A percentile compares a stretch with the other conserved stretches of the same genome.
phyloP scores from a whole-genome alignment of 345 rosid species.

The Salix dunnii region DNA sequence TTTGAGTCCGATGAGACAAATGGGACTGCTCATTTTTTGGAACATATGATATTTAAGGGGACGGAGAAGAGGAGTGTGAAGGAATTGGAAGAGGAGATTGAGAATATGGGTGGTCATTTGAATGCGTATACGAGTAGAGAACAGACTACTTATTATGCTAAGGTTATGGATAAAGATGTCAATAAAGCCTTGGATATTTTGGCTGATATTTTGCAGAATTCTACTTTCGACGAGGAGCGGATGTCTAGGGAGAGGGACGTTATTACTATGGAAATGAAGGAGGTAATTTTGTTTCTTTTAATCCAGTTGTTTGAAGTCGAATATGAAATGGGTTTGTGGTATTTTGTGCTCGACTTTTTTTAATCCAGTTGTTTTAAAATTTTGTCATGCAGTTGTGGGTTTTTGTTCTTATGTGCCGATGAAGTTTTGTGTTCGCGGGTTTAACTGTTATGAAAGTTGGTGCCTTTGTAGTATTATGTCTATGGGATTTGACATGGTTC shows the following conservation, averaged over 20 bases:
- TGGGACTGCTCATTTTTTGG: conserved; percentile 92
- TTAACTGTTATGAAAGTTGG: background rate
- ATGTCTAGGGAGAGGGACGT: conserved; percentile 35
- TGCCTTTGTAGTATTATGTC: background rate
- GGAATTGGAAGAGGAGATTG: conserved; percentile 82
- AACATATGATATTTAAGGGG: conserved; percentile 98
- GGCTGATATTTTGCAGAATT: conserved; percentile 93
- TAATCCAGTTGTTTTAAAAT: background rate
- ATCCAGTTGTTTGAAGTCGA: background rate
- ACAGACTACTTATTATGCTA: conserved; percentile 91
- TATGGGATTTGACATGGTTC: background rate
- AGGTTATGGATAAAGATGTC: conserved; percentile 76
- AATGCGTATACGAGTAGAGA: conserved; percentile 95
- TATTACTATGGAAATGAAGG: conserved; percentile 36
- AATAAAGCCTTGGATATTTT: conserved; percentile 66
- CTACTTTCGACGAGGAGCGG: conserved; percentile 32
- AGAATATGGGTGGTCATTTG: conserved; percentile 94
- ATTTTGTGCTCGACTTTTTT: background rate
- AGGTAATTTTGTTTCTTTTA: conserved; percentile 16
- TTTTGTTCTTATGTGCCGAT: background rate
- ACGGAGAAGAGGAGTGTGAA: conserved; percentile 62
- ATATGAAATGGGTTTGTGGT: background rate
- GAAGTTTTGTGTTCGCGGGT: background rate
- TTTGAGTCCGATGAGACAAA: conserved; percentile 83
- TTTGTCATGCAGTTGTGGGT: background rate